phyloP scores from a whole-genome alignment of 306 rosid species.

The Dryas alaskensis region DNA sequence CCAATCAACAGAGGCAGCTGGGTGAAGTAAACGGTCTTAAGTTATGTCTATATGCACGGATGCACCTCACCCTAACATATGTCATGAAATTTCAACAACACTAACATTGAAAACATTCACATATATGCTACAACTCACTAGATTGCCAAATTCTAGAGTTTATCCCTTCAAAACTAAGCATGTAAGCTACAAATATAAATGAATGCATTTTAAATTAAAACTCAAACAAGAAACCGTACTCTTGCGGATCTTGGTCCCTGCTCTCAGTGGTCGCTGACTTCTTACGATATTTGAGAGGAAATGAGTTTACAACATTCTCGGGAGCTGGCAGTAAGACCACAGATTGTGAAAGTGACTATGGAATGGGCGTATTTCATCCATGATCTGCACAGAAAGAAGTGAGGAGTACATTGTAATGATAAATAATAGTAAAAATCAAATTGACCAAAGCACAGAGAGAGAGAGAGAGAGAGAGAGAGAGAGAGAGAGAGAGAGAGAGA shows the following conservation, averaged over 20 bases:
- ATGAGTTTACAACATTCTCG: not conserved
- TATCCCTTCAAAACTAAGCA: too few relatives aligned
- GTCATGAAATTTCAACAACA: too few relatives aligned
- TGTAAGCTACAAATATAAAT: not conserved
- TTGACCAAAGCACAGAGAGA: not conserved
- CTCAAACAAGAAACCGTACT: not conserved
- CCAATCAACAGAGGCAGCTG: too few relatives aligned
- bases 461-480: too few relatives aligned
- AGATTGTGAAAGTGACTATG: not conserved
- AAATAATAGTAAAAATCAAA: not conserved
- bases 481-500: too few relatives aligned
- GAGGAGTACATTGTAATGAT: not conserved
- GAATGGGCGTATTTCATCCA: not conserved
- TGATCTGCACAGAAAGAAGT: not conserved
- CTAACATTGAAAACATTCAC: too few relatives aligned
- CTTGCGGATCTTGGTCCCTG: not conserved
- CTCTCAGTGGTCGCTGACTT: not conserved
- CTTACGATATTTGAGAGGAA: not conserved
- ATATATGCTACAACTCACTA: too few relatives aligned
- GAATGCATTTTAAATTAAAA: not conserved
- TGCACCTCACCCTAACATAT: too few relatives aligned
- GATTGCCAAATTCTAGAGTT: too few relatives aligned
- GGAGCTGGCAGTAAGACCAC: not conserved
- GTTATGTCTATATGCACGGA: too few relatives aligned
- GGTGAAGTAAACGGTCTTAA: too few relatives aligned